phyloP scores from a whole-genome alignment of 768 basidiomycete genomes.

The Russula compacta region DNA sequence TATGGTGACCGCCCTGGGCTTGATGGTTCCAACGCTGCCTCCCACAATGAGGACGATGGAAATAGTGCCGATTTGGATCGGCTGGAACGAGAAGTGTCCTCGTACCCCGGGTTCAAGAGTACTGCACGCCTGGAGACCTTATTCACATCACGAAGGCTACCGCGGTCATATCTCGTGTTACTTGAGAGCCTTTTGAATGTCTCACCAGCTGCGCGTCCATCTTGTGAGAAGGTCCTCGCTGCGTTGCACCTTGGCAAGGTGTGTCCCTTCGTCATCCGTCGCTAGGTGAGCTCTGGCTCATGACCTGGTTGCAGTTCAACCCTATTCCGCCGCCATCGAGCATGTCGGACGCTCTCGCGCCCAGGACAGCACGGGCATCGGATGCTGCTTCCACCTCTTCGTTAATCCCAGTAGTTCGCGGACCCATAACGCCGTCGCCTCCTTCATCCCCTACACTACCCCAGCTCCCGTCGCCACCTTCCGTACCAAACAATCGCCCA shows the following conservation, averaged over 20 bases:
- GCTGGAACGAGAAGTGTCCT: slow-evolving; percentile 63
- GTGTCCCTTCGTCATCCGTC: slow-evolving; percentile 23
- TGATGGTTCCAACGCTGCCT: not conserved
- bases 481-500: not conserved
- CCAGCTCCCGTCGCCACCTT: slow-evolving; percentile 16
- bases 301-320: not conserved
- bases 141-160: slow-evolving; percentile 66
- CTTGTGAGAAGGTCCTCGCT: slow-evolving; percentile 58
- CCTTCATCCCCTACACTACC: not conserved
- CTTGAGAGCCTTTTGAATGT: slow-evolving; percentile 65
- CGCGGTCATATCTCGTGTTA: slow-evolving; percentile 59
- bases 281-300: not conserved
- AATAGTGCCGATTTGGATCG: slow-evolving; percentile 54
- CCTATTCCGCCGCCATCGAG: slow-evolving; percentile 9
- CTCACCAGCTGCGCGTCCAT: slow-evolving; percentile 51
- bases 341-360: slow-evolving; percentile 8
- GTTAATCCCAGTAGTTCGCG: slow-evolving; percentile 13
- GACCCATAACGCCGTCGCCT: not conserved
- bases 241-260: slow-evolving; percentile 70
- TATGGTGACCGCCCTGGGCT: slow-evolving; percentile 37
- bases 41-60: slow-evolving; percentile 30
- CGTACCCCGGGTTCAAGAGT: slow-evolving; percentile 66
- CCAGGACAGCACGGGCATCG: slow-evolving; percentile 2
- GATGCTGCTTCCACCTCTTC: slow-evolving; percentile 11
- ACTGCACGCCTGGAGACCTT: slow-evolving; percentile 40